Conservation (phyloP, 2,329 filamentous ascomycete species). For the Phialophora tarda region DNA sequence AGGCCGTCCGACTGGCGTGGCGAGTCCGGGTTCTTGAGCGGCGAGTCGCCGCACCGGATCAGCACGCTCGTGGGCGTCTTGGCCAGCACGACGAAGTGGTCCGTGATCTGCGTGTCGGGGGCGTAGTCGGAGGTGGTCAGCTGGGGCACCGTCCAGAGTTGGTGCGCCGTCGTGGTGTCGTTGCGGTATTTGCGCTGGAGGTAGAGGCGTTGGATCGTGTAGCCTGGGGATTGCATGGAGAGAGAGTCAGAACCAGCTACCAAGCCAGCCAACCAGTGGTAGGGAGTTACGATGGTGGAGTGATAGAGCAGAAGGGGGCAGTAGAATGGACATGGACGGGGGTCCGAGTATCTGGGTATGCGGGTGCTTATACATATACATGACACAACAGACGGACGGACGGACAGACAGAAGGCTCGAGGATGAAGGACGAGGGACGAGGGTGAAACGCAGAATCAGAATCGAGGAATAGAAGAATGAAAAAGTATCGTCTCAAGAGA, state of each 20-base stretch:
- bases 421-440: no score
- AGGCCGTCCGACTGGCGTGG: conserved; percentile 68
- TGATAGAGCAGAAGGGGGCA: background rate
- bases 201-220: conserved; percentile 43
- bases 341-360: no score
- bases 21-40: conserved; percentile 56
- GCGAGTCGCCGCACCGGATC: conserved; percentile 70
- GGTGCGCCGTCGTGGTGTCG: conserved; percentile 46
- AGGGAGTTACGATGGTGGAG: background rate
- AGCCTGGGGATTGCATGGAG: conserved; percentile 47
- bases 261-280: no score
- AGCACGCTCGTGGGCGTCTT: conserved; percentile 66
- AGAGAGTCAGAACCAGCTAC: no score
- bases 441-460: background rate
- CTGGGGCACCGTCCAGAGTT: conserved; percentile 66
- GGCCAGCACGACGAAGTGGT: conserved; percentile 74
- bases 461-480: background rate
- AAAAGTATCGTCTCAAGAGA: background rate
- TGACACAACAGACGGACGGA: no score
- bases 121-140: conserved; percentile 64
- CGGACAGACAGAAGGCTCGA: no score
- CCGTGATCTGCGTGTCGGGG: conserved; percentile 67
- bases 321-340: no score
- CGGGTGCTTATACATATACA: no score
- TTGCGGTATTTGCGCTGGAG: conserved; percentile 37